phyloP scores from a whole-genome alignment of 768 basidiomycete genomes.

The Sporobolomyces pararoseus region DNA sequence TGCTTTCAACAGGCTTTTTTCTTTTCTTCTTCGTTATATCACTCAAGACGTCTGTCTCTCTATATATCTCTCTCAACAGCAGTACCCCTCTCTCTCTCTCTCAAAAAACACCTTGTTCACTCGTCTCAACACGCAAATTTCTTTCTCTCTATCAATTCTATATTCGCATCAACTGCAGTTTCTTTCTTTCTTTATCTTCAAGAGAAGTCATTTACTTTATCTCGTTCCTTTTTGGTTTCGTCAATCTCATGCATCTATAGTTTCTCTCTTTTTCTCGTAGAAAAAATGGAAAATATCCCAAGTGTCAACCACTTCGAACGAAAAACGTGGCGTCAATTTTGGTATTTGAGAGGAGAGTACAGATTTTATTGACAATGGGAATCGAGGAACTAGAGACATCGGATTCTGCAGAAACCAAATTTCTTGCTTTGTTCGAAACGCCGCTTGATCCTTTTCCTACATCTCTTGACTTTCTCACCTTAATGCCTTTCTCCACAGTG shows the following conservation, averaged over 20 bases:
- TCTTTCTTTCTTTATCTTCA: no score
- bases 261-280: neutral
- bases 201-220: neutral
- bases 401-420: no score
- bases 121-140: constrained; percentile 21
- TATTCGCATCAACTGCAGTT: constrained; percentile 36
- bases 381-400: no score
- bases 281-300: neutral
- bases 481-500: neutral
- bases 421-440: no score
- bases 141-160: neutral
- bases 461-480: no score
- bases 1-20: constrained; percentile 32
- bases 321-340: no score
- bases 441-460: no score
- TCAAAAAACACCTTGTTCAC: neutral
- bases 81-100: constrained; percentile 8
- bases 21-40: neutral
- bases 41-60: constrained; percentile 6
- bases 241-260: no score
- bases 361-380: no score
- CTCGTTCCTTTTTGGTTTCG: no score
- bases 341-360: no score
- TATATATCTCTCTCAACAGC: constrained; percentile 9
- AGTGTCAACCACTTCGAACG: neutral